Evolutionary conservation across 2,329 filamentous ascomycete genomes (phyloP).

Genomic region (Clarireedia paspali): DNA sequence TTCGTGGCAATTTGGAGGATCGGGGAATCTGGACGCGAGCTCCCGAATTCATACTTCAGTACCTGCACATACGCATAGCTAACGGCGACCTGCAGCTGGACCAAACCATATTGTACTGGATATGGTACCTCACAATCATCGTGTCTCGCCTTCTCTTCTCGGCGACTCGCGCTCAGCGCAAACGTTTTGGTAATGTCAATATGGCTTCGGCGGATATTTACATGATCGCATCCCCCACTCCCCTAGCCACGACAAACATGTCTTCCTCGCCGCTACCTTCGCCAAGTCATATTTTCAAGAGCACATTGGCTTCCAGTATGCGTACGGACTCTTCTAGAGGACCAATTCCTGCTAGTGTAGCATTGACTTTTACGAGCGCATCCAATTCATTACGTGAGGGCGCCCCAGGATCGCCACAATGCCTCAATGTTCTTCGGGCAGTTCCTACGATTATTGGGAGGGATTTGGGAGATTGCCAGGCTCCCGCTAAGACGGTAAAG

Average conservation of each 20-base stretch:
- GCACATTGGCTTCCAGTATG: conserved; percentile 28
- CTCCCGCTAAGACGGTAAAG: conserved; percentile 20
- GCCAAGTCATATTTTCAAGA: conserved; percentile 39
- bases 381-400: conserved; percentile 22
- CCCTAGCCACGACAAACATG: conserved; percentile 16
- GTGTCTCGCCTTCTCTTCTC: conserved; percentile 21
- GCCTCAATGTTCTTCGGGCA: conserved; percentile 4
- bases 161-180: conserved; percentile 20
- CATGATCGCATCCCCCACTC: conserved; percentile 18
- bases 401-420: conserved; percentile 4
- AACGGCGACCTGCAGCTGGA: neutral
- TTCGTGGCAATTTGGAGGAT: conserved; percentile 3
- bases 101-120: neutral
- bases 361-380: conserved; percentile 36
- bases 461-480: conserved; percentile 23
- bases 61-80: no score
- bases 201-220: conserved; percentile 33
- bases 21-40: neutral
- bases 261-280: conserved; percentile 37
- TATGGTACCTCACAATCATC: conserved; percentile 11
- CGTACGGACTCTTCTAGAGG: conserved; percentile 33
- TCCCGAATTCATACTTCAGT: neutral
- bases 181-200: conserved; percentile 16
- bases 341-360: conserved; percentile 32
- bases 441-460: neutral